Conservation (phyloP, 495 filamentous ascomycete genomes). For the Parmelia sp. region DNA sequence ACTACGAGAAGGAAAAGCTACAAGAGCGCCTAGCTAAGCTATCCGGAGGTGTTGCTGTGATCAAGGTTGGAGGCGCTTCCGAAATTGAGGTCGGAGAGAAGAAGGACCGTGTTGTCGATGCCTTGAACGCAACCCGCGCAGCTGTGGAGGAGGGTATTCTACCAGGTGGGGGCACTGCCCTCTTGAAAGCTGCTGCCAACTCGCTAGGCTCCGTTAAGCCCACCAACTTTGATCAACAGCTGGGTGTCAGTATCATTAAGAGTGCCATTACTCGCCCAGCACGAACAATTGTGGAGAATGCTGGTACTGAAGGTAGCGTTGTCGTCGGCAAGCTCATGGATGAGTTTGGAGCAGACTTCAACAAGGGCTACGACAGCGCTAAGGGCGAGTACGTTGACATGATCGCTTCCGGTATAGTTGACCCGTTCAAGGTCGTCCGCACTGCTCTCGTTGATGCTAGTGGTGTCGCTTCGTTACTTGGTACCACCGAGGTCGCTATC, state of each 20-base stretch:
- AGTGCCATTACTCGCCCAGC: conserved; percentile 93
- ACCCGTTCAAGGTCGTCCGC: conserved; percentile 98
- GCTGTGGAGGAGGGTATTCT: conserved; percentile 98
- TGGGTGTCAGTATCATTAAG: conserved; percentile 95
- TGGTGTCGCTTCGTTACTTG: conserved; percentile 93
- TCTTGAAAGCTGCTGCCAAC: conserved; percentile 93
- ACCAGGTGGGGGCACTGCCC: conserved; percentile 94
- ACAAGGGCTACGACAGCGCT: conserved; percentile 93
- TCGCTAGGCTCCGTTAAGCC: conserved; percentile 74
- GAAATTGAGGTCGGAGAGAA: conserved; percentile 99
- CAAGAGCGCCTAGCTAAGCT: conserved; percentile 99
- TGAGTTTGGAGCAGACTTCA: conserved; percentile 87
- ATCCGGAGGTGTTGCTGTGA: conserved; percentile 96
- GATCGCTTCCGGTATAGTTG: conserved; percentile 93
- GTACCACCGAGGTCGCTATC: conserved; percentile 96
- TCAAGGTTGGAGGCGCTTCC: conserved; percentile 95
- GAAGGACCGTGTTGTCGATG: conserved; percentile 99
- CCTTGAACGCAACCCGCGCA: conserved; percentile 94
- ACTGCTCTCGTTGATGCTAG: conserved; percentile 90
- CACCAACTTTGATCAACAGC: conserved; percentile 97
- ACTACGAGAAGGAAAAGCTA: conserved; percentile 99
- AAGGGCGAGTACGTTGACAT: conserved; percentile 98
- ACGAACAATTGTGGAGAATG: conserved; percentile 94
- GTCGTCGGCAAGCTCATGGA: conserved; percentile 97
- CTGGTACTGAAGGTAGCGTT: conserved; percentile 90